These are phyloP conservation scores for Dittrichia graveolens DNA, from an alignment of 129 eudicot genomes.

Conservation along the genomic window DNA sequence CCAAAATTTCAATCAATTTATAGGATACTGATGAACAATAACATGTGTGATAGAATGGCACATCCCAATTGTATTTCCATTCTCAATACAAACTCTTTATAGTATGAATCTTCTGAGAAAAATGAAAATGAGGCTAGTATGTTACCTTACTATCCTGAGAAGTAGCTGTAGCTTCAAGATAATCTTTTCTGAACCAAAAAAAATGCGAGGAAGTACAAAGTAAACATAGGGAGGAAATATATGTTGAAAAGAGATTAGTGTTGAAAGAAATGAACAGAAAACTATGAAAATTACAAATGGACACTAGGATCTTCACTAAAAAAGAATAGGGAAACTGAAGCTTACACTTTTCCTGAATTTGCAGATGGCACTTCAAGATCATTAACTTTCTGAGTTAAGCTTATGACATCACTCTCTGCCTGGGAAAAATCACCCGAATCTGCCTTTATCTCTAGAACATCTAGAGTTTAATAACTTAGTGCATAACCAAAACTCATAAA, in stretches of 20 bases:
- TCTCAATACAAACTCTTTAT: not conserved
- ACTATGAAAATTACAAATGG: not conserved
- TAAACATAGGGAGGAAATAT: not conserved
- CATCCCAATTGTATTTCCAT: not conserved
- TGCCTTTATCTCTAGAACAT: slow-evolving; percentile 49
- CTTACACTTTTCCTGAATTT: slow-evolving; percentile 49
- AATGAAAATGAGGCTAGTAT: slow-evolving; percentile 12
- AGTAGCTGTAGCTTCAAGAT: slow-evolving; percentile 40
- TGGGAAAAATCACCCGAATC: slow-evolving; percentile 50
- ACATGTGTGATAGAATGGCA: not conserved
- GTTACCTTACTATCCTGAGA: slow-evolving; percentile 54
- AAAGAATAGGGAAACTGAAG: not conserved
- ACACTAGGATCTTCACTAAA: not conserved
- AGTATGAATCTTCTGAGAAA: not conserved
- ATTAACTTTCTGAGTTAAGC: slow-evolving; percentile 48
- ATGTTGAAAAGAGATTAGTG: too few species aligned
- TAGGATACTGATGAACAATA: not conserved
- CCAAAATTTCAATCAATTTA: not conserved
- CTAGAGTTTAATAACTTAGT: slow-evolving; percentile 31
- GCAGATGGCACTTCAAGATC: slow-evolving; percentile 41
- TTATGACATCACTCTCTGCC: slow-evolving; percentile 51
- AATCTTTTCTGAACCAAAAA: slow-evolving; percentile 56
- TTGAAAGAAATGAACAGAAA: not conserved
- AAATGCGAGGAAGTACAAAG: slow-evolving; percentile 15
- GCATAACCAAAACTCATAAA: slow-evolving; percentile 24